Evolutionary conservation across 768 basidiomycete species (phyloP), one percentile per base, ranked within the genome.

Genomic region (Suillus hirtellus): DNA sequence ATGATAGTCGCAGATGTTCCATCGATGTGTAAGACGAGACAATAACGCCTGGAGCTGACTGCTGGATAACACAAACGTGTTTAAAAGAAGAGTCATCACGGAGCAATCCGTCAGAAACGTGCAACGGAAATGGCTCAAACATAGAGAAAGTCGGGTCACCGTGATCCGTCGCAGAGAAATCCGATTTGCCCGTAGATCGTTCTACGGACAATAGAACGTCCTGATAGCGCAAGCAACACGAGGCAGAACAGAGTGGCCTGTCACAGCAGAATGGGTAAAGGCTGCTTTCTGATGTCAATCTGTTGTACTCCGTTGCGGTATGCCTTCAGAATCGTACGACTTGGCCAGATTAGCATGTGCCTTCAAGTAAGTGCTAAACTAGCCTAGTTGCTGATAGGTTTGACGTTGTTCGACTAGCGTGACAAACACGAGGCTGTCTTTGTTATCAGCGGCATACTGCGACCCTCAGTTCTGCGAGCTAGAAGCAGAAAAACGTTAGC

Each of bases 21-120:
- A 58, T 31, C 24, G 38, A 42, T 58, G 24, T 5, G 9, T 58
- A 17, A 10, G 40, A 27, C 27, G 9, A 42, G 24, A 24, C 56
- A 58, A 40, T 15, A 40, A 42, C 3, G 40, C 56, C 21, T 42
- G 24, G 10, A 21, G 37, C 14, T 24, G 15, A 4, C 31, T 31
- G 5, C 31, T 31, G 31, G 15, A n/a, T 24, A 21, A 37, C 55
- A 37, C 38, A 42, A 49, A 42, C 38, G 56, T 42, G 40, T 31
- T 58, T 24, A 58, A 24, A 43, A 58, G 56, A 58, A 58, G 24
- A 58, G 11, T 42, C 24, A 58, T 42, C 40, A 27, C 56, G 56
- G 40, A 58, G 55, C 24, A 11, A 58, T 19, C 55, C 38, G 38
- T 58, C 24, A 19, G 11, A 58, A 40, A 58, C 56, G 56, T 58